A percentile compares a stretch with the other conserved stretches of the same genome.
phyloP scores from a whole-genome alignment of 208 protist genomes.

The Herpetomonas tarakana region DNA sequence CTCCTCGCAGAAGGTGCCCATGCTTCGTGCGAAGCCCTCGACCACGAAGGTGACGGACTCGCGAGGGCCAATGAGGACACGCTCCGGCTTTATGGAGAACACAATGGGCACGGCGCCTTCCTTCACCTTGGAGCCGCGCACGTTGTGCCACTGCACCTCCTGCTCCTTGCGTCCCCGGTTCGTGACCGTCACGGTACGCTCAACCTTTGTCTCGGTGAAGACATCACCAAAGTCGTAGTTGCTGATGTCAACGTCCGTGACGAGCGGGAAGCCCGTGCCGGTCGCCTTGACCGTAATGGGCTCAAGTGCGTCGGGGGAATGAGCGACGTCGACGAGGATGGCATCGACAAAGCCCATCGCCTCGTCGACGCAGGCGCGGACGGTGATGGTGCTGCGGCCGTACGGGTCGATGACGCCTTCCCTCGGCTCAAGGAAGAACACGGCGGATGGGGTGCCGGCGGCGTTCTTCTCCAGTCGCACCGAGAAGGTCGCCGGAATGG shows the following conservation, averaged over 20 bases:
- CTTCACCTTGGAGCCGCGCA: constrained; percentile 60
- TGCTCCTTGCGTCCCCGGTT: constrained; percentile 90
- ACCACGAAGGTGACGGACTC: constrained; percentile 57
- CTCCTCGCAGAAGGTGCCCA: constrained; percentile 63
- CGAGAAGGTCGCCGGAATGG: constrained; percentile 68
- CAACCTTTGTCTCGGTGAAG: constrained; percentile 75
- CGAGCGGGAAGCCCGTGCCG: constrained; percentile 91
- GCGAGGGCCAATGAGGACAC: constrained; percentile 57
- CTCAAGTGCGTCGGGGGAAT: constrained; percentile 36
- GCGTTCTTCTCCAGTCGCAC: constrained; percentile 6
- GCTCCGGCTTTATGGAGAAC: constrained; percentile 84
- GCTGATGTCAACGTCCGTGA: constrained; percentile 33
- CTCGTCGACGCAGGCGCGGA: constrained; percentile 86
- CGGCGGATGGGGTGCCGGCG: not conserved
- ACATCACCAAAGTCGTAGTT: constrained; percentile 88
- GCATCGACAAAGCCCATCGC: constrained; percentile 81
- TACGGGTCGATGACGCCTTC: constrained; percentile 66
- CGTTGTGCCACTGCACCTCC: constrained; percentile 88
- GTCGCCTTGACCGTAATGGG: constrained; percentile 65
- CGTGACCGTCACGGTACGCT: constrained; percentile 56
- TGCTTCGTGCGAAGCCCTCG: constrained; percentile 37
- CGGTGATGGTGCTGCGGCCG: constrained; percentile 37
- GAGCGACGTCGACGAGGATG: constrained; percentile 56
- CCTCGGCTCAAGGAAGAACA: constrained; percentile 40
- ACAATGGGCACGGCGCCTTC: constrained; percentile 57